Conservation (phyloP, 441 rosid genomes). For the Eruca vesicaria region DNA sequence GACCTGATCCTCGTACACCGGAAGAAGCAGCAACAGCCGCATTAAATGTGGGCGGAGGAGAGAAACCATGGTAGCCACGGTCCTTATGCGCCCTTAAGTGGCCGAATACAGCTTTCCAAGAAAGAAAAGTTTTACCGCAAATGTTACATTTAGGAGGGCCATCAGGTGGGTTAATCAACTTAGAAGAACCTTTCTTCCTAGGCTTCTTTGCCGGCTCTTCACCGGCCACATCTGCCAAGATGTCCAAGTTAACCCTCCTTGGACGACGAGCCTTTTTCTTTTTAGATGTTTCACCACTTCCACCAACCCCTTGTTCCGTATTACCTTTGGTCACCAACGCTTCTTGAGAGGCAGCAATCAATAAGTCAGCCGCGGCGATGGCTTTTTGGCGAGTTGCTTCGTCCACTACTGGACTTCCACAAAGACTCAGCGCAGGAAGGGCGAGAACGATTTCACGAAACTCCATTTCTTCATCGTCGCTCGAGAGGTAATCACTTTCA, state of each 20-base stretch:
- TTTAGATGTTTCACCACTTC: background rate
- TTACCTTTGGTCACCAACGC: background rate
- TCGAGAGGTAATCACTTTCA: background rate
- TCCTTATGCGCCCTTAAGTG: constrained; percentile 32
- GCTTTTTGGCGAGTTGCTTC: background rate
- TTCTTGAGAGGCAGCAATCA: background rate
- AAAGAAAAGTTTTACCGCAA: constrained; percentile 13
- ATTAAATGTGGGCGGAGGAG: constrained; percentile 13
- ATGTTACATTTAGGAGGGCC: constrained; percentile 24
- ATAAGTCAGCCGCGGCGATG: background rate
- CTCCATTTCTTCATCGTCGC: background rate
- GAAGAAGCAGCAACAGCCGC: background rate
- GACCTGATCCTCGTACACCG: background rate
- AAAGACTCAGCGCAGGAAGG: background rate
- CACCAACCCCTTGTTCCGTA: background rate
- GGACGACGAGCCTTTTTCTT: background rate
- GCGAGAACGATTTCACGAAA: background rate
- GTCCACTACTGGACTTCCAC: background rate
- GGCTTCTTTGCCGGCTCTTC: background rate
- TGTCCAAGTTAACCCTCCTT: background rate
- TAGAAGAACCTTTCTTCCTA: constrained; percentile 5
- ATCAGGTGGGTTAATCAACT: constrained; percentile 2
- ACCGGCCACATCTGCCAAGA: background rate
- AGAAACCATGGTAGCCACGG: background rate
- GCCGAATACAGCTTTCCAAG: constrained; percentile 38